Conservation (phyloP, 2,329 filamentous ascomycete genomes). For the Clonostachys rosea region DNA sequence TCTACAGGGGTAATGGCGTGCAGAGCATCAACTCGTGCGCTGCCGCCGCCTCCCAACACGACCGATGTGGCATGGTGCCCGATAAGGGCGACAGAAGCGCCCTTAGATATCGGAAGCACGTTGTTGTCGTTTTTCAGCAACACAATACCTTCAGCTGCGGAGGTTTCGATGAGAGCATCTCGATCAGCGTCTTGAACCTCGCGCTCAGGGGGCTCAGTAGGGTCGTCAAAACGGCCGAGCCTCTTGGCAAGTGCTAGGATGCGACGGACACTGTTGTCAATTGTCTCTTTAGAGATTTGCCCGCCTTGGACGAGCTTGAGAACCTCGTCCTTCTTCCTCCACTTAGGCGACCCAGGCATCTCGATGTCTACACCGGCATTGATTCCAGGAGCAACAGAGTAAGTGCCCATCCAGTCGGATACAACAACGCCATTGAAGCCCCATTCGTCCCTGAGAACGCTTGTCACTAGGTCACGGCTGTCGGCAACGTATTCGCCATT, state of each 20-base stretch:
- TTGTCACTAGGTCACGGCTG: constrained; percentile 24
- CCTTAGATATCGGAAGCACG: constrained; percentile 49
- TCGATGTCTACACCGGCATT: constrained; percentile 14
- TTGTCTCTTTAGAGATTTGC: constrained; percentile 8
- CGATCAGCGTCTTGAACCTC: constrained; percentile 12
- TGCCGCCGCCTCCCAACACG: constrained; percentile 60
- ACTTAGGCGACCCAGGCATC: constrained; percentile 17
- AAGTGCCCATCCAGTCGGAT: constrained; percentile 32
- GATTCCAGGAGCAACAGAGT: constrained; percentile 18
- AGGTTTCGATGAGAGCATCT: constrained; percentile 12
- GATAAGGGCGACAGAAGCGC: constrained; percentile 54
- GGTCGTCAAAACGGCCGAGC: neutral
- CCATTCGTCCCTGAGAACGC: constrained; percentile 31
- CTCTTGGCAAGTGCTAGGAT: constrained; percentile 18
- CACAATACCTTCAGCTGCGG: constrained; percentile 42
- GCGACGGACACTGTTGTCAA: constrained; percentile 18
- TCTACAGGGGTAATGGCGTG: constrained; percentile 60
- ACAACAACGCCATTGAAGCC: constrained; percentile 35
- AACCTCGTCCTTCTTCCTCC: constrained; percentile 1
- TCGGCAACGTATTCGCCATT: constrained; percentile 33
- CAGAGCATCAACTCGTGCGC: constrained; percentile 55
- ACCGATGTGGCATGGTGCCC: constrained; percentile 55
- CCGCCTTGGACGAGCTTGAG: constrained; percentile 4
- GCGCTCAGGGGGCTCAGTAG: constrained; percentile 6
- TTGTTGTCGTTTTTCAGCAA: constrained; percentile 16